phyloP scores from a whole-genome alignment of 164 flowering plant species.

The Vitis labrusca region DNA sequence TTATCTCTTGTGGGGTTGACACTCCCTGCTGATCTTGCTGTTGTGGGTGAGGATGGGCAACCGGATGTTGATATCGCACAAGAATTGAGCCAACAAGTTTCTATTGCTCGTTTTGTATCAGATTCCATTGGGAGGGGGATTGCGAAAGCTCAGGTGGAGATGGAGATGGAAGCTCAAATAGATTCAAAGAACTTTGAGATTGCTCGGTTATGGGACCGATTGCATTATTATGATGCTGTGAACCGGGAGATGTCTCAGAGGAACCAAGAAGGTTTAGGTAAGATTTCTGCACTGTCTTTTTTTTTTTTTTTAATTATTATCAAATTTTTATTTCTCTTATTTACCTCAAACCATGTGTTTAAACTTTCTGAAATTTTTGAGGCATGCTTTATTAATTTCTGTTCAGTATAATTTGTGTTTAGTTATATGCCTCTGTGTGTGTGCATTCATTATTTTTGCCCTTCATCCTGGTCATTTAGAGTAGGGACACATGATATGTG shows the following conservation, averaged over 20 bases:
- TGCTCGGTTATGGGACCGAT: constrained; percentile 66
- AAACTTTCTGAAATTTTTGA: no score
- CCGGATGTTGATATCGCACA: constrained; percentile 36
- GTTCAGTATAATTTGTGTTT: no score
- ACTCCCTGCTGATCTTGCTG: constrained; percentile 45
- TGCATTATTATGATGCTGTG: constrained; percentile 82
- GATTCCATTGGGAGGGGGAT: constrained; percentile 68
- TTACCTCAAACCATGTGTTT: no score
- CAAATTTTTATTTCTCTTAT: background rate
- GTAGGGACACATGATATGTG: no score
- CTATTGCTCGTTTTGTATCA: constrained; percentile 64
- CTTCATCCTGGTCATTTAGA: no score
- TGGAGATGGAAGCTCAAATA: constrained; percentile 65
- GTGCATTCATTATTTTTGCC: no score
- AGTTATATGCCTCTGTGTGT: no score
- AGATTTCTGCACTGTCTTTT: constrained; percentile 14
- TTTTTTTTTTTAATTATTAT: background rate
- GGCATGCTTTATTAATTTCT: no score
- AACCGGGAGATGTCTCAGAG: constrained; percentile 93
- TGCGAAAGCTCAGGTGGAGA: constrained; percentile 75
- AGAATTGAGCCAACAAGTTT: constrained; percentile 55
- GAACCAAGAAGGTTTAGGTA: constrained; percentile 83
- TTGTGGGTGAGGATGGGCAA: constrained; percentile 26
- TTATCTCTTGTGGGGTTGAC: constrained; percentile 55
- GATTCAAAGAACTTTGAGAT: constrained; percentile 83